Percentiles rank a stretch among this genome's conserved stretches.
phyloP scores from a whole-genome alignment of 176 grass and related monocot genomes.

The Carex pumila region DNA sequence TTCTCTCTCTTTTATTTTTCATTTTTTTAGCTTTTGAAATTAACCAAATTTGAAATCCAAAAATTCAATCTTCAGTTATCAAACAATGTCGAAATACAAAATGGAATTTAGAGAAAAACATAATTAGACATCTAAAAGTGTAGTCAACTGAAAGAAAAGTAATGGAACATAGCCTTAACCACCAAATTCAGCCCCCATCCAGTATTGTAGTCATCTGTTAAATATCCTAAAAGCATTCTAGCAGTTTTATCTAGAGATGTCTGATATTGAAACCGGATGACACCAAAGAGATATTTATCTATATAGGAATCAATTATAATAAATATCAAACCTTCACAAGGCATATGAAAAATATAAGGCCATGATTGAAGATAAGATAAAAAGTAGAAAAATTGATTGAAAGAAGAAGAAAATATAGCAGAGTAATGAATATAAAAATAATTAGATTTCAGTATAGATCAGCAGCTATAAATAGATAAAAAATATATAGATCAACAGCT shows the following conservation, averaged over 20 bases:
- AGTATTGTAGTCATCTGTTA: not conserved
- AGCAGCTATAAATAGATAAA: too few species aligned
- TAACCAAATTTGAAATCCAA: not conserved
- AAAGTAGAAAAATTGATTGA: not conserved
- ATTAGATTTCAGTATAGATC: not conserved
- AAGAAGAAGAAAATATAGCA: not conserved
- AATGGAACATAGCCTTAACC: not conserved
- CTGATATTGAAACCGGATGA: not conserved
- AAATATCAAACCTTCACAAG: not conserved
- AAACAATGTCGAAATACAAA: too few species aligned
- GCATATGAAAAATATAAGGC: not conserved
- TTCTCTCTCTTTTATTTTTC: not conserved
- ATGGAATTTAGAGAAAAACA: not conserved
- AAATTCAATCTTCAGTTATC: too few species aligned
- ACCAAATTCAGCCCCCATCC: not conserved
- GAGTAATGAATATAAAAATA: not conserved
- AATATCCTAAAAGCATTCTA: not conserved
- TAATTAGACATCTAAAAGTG: not conserved
- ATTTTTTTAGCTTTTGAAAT: not conserved
- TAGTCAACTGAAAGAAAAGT: not conserved
- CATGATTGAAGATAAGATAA: not conserved
- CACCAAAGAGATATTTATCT: not conserved
- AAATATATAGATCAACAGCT: not conserved
- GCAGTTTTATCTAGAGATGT: not conserved
- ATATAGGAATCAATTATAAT: not conserved